Evolutionary conservation across 441 rosid genomes (phyloP), one percentile per base, ranked within the genome.

Genomic region (Erysimum pusillum): DNA sequence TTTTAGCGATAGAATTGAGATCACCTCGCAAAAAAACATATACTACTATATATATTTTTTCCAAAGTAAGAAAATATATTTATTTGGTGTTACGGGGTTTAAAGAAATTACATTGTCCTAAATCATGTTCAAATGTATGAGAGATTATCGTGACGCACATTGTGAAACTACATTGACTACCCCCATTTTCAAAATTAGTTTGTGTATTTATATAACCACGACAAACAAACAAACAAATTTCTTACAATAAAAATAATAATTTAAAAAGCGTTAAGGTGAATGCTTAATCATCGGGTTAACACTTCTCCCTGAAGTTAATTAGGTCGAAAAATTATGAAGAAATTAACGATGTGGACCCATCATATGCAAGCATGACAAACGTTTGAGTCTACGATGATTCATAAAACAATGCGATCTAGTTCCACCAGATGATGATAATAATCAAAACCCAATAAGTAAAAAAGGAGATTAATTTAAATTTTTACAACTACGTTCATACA

Each of bases 81-180:
- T 28, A 28, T 28, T 28, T 28, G 31, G 31, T 28, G 31, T 28
- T 28, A 66, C 34, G 49, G 38, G 25, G 28, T 32, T 51, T 14
- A 8, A 31, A 6, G 58, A 28, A 39, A 41, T 69, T 59, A 42
- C 56, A 32, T 51, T 9, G 31, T 48, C 52, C 18, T 9, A 62
- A 28, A 25, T 51, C 52, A 72, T 52, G 87, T 86, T 84, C 90
- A 87, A 83, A 22, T 84, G 91, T 82, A 89, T 85, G 71, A 68
- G 68, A 63, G 80, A 65, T 76, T 74, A 77, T 85, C 81, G 86
- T 72, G 76, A 72, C 61, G 76, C 69, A 53, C 56, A 63, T 73
- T 52, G 76, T 72, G 42, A 61, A 72, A 57, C 48, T 70, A 32
- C 67, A 44, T 69, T 49, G 51, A 25, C 25, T 20, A 25, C 11